Base-by-base conservation (phyloP, 306 rosid genomes). In the Glycyrrhiza uralensis region DNA sequence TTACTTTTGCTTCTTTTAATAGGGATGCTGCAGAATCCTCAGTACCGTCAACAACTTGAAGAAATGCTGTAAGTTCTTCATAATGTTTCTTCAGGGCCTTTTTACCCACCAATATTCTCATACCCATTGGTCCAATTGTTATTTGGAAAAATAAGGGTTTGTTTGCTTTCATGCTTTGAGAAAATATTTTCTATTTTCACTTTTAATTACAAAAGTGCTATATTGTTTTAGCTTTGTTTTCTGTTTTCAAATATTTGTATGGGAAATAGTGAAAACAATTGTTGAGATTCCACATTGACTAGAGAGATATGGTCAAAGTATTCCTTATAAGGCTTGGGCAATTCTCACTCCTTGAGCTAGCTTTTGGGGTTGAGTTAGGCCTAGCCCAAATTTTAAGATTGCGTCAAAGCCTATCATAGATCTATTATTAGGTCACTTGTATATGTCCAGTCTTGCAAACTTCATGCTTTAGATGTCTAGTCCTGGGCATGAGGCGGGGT, bases 11-110 rank as follows among this genome's bases (percentile, higher is more conserved):
- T 79, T 17, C 73, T 63, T 80, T 73, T 74, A 12, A 72, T 70
- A 94, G 99, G 97, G 99, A 94, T 94, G 97, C 75, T 91, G 75
- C 93, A 94, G 83, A 87, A 94, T 85, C 97, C 96, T 15, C 85
- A 87, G 77, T 94, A 94, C 79, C 97, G 99, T 45, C 90, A 91
- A 72, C 99, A 91, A 82, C 94, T 94, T 38, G 96, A 94, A 85
- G 96, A 84, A 75, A 94, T 94, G 99, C 84, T 94, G 97, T 94
- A 82, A 87, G 97, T 82, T 79, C 58, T 69, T 65, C 61, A 5
- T 41, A 15, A 32, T 39, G 32, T 68, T 46, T 68, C 49, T 67
- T 63, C 63, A 28, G 17, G 6, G 29, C 54, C 36, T 15, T 70
- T 65, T 50, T 12, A 13, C 54, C 68, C 66, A 15, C 13, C 24